phyloP scores from a whole-genome alignment of 495 filamentous ascomycete genomes.

The Aspergillus baeticus region DNA sequence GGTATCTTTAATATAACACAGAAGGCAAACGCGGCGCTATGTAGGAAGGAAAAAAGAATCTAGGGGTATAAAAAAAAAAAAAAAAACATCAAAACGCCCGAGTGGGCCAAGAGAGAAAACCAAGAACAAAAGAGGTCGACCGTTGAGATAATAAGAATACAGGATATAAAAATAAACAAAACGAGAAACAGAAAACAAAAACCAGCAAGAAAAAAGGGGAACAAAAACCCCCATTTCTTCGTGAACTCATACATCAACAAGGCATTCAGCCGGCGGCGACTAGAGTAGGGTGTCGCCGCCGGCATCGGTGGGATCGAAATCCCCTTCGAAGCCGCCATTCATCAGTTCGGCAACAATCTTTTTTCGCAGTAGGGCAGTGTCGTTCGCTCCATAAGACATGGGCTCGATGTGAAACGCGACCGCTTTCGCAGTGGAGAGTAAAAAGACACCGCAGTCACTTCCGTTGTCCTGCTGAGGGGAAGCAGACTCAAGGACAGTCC shows the following conservation, averaged over 20 bases:
- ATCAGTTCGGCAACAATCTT: constrained; percentile 70
- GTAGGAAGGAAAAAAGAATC: too few relatives aligned
- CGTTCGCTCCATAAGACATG: constrained; percentile 50
- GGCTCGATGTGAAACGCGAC: constrained; percentile 64
- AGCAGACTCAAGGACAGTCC: constrained; percentile 50
- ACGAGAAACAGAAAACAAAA: constrained; percentile 1
- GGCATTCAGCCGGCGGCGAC: too few relatives aligned
- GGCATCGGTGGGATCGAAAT: constrained; percentile 31
- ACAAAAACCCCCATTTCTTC: too few relatives aligned
- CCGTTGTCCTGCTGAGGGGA: constrained; percentile 64
- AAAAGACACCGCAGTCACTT: constrained; percentile 80
- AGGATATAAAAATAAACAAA: neutral
- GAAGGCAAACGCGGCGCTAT: too few relatives aligned
- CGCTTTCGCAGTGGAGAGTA: constrained; percentile 71
- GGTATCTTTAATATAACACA: too few relatives aligned
- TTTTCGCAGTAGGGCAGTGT: constrained; percentile 58
- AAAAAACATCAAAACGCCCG: too few relatives aligned
- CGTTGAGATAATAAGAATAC: constrained; percentile 11
- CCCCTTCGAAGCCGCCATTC: constrained; percentile 59
- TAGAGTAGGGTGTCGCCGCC: constrained; percentile 27
- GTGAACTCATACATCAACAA: too few relatives aligned
- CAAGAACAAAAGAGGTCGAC: neutral
- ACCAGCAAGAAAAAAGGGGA: constrained; percentile 5
- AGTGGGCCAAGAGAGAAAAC: constrained; percentile 2
- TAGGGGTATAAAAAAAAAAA: too few relatives aligned